These are phyloP conservation scores for Pseudognaphalium luteoalbum DNA, from an alignment of 129 eudicot genomes.

Conservation along the genomic window DNA sequence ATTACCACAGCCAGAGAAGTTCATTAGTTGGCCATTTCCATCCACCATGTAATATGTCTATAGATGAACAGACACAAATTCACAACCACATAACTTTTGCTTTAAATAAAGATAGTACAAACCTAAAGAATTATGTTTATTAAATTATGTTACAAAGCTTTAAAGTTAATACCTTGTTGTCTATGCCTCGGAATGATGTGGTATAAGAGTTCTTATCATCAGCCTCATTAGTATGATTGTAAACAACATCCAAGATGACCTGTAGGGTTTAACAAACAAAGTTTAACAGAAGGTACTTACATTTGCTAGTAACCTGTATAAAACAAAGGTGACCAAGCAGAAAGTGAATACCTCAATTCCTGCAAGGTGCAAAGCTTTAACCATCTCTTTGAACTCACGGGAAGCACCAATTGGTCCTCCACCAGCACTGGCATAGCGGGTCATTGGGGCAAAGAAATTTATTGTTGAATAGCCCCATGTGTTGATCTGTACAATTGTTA, in stretches of 20 bases:
- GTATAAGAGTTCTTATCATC: slow-evolving; percentile 86
- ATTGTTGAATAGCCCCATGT: slow-evolving; percentile 99
- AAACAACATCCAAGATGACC: slow-evolving; percentile 98
- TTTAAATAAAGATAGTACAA: background rate
- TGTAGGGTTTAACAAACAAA: slow-evolving; percentile 24
- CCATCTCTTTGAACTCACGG: slow-evolving; percentile 88
- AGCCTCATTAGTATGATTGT: slow-evolving; percentile 97
- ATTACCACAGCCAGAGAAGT: slow-evolving; percentile 97
- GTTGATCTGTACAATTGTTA: slow-evolving; percentile 52
- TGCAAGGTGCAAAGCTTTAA: slow-evolving; percentile 84
- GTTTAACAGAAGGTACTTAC: slow-evolving; percentile 2
- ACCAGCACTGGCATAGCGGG: slow-evolving; percentile 96
- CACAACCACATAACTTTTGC: slow-evolving; percentile 22
- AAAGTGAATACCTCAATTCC: slow-evolving; percentile 79
- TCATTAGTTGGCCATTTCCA: slow-evolving; percentile 60
- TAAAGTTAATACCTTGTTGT: slow-evolving; percentile 73
- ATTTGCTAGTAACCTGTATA: background rate
- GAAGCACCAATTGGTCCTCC: slow-evolving; percentile 92
- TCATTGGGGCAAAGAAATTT: slow-evolving; percentile 98
- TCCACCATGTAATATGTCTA: slow-evolving; percentile 92
- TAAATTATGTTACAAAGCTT: background rate
- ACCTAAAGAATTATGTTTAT: background rate
- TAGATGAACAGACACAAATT: slow-evolving; percentile 22
- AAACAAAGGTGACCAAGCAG: slow-evolving; percentile 6
- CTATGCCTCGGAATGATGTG: slow-evolving; percentile 97